These are phyloP conservation scores for Starmerella gropengiesseri DNA, from an alignment of 805 yeast genomes.

Conservation along the genomic window DNA sequence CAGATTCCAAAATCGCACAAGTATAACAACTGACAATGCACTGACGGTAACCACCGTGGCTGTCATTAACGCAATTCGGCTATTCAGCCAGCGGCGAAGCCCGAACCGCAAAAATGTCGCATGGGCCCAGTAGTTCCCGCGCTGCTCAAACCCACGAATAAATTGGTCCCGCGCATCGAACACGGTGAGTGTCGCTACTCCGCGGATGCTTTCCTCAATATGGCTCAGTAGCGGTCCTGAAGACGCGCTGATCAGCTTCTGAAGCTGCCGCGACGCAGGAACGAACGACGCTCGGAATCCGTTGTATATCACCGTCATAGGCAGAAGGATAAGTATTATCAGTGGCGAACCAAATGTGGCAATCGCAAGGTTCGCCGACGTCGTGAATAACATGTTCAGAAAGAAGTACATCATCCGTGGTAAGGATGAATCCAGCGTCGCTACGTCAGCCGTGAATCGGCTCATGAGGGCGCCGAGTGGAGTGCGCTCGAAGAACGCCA, in stretches of 20 bases:
- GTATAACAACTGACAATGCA: slow-evolving; percentile 55
- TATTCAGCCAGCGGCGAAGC: slow-evolving; percentile 44
- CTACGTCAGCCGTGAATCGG: slow-evolving; percentile 79
- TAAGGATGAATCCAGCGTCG: slow-evolving; percentile 66
- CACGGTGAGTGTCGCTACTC: slow-evolving; percentile 60
- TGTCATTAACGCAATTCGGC: slow-evolving; percentile 86
- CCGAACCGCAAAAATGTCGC: slow-evolving; percentile 60
- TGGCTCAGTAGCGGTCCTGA: slow-evolving; percentile 64
- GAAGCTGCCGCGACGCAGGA: slow-evolving; percentile 56
- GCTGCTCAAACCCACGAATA: slow-evolving; percentile 35
- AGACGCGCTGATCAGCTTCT: slow-evolving; percentile 51
- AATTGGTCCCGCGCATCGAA: slow-evolving; percentile 51
- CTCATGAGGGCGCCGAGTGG: slow-evolving; percentile 86
- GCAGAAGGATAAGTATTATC: slow-evolving; percentile 55
- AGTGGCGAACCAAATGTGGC: slow-evolving; percentile 74
- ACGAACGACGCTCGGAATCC: slow-evolving; percentile 54
- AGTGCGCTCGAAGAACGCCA: slow-evolving; percentile 88
- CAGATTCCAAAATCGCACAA: slow-evolving; percentile 46
- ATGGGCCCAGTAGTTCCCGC: slow-evolving; percentile 21
- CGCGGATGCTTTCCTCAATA: slow-evolving; percentile 62
- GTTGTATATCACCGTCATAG: slow-evolving; percentile 47
- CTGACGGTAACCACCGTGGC: slow-evolving; percentile 69
- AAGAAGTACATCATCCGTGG: slow-evolving; percentile 29
- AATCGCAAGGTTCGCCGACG: slow-evolving; percentile 37
- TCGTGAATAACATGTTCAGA: slow-evolving; percentile 28